These are phyloP conservation scores for Pyrrhoderma noxium DNA, from an alignment of 1,284 basidiomycete species.

Conservation along the genomic window DNA sequence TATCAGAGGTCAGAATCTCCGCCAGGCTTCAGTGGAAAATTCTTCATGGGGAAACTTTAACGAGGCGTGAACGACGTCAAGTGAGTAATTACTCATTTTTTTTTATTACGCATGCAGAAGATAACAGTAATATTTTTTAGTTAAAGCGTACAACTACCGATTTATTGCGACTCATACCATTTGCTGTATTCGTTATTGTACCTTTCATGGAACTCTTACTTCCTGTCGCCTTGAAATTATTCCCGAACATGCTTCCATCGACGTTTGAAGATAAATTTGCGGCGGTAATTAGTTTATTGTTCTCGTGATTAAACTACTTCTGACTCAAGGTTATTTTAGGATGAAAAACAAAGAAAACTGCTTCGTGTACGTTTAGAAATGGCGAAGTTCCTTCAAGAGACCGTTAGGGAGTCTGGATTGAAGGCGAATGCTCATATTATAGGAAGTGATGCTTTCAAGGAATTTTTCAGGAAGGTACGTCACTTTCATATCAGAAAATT, in stretches of 20 bases:
- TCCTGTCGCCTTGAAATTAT: slow-evolving; percentile 92
- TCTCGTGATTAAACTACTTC: background rate
- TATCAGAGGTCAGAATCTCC: slow-evolving; percentile 91
- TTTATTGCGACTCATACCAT: slow-evolving; percentile 87
- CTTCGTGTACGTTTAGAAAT: slow-evolving; percentile 94
- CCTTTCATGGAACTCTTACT: slow-evolving; percentile 99
- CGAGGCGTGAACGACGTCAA: slow-evolving; percentile 91
- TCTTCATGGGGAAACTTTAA: slow-evolving; percentile 85
- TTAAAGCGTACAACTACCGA: slow-evolving; percentile 92
- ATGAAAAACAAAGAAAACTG: slow-evolving; percentile 95
- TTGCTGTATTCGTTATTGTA: slow-evolving; percentile 91
- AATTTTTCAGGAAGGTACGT: slow-evolving; percentile 92
- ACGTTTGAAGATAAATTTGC: slow-evolving; percentile 98
- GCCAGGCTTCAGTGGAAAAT: slow-evolving; percentile 87
- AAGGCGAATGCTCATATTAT: slow-evolving; percentile 90
- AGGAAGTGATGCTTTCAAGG: slow-evolving; percentile 93
- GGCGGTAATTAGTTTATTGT: slow-evolving; percentile 40
- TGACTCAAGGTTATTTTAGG: slow-evolving; percentile 39
- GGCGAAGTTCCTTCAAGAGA: slow-evolving; percentile 99
- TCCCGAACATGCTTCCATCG: slow-evolving; percentile 98
- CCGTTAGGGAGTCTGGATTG: slow-evolving; percentile 88
- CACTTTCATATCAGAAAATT: background rate
- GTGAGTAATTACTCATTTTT: slow-evolving; percentile 36
- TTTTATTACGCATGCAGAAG: background rate
- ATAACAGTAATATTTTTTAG: slow-evolving; percentile 34